These are phyloP conservation scores for Neofusicoccum parvum DNA, from an alignment of 2,329 filamentous ascomycete genomes.

Conservation along the genomic window DNA sequence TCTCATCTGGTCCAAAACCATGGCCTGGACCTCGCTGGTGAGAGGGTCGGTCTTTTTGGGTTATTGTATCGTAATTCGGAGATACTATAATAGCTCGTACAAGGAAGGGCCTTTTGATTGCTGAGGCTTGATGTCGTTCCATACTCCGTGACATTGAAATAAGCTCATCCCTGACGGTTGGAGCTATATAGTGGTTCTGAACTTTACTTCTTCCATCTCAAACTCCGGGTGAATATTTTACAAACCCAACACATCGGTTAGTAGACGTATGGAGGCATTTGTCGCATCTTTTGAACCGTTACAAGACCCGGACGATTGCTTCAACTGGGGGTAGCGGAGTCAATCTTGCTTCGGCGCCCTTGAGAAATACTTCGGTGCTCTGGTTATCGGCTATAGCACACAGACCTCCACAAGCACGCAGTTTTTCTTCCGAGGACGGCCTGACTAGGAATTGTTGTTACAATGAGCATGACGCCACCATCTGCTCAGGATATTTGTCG, in stretches of 20 bases:
- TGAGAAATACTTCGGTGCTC: no score
- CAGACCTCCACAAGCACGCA: not conserved
- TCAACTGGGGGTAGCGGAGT: no score
- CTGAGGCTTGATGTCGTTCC: not conserved
- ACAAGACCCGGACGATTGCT: no score
- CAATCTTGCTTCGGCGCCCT: no score
- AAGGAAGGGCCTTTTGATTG: not conserved
- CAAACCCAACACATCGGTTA: no score
- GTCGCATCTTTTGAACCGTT: no score
- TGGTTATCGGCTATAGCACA: no score
- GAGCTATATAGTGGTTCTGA: no score
- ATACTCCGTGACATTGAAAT: not conserved
- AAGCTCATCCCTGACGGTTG: not conserved
- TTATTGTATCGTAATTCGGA: constrained; percentile 7
- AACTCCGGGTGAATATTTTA: no score
- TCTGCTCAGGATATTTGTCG: not conserved
- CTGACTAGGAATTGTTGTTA: not conserved
- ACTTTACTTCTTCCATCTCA: no score
- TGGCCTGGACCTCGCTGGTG: constrained; percentile 13
- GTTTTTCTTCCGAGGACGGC: not conserved
- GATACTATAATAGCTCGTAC: constrained; percentile 2
- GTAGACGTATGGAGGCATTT: no score
- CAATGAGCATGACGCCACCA: not conserved
- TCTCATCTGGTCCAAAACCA: not conserved
- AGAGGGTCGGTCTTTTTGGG: constrained; percentile 13